Evolutionary conservation across 202 grass and related monocot genomes (phyloP).

Genomic region (Bolboschoenoplectus hybrid): DNA sequence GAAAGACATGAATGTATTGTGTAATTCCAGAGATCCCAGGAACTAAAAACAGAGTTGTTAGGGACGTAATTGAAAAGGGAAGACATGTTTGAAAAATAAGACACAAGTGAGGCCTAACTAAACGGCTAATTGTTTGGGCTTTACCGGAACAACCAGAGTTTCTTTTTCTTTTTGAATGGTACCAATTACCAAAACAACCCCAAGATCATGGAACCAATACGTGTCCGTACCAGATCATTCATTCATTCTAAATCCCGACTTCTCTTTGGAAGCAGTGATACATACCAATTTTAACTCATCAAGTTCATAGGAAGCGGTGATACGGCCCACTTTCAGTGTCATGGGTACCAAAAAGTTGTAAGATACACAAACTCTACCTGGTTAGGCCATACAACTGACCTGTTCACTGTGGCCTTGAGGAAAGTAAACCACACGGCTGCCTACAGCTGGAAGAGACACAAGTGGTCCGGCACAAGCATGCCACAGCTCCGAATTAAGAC

Average conservation of each 20-base stretch:
- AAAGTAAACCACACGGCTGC: slow-evolving; percentile 93
- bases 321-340: not conserved
- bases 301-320: not conserved
- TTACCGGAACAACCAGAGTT: not conserved
- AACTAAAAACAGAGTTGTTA: not conserved
- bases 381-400: slow-evolving; percentile 43
- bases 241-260: not conserved
- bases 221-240: not conserved
- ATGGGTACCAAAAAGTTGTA: not conserved
- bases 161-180: not conserved
- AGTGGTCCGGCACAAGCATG: slow-evolving; percentile 99
- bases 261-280: not conserved
- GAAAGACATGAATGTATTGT: not conserved
- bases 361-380: not conserved
- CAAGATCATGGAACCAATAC: not conserved
- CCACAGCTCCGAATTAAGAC: slow-evolving; percentile 97
- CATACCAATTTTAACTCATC: not conserved
- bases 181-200: not conserved
- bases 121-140: not conserved
- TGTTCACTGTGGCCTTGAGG: slow-evolving; percentile 99
- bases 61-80: not conserved
- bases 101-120: not conserved
- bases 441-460: slow-evolving; percentile 81
- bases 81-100: not conserved
- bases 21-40: not conserved